A percentile compares a stretch with the other conserved stretches of the same genome.
Evolutionary conservation across 2,329 filamentous ascomycete genomes (phyloP).

Genomic region (Onygenales sp.): DNA sequence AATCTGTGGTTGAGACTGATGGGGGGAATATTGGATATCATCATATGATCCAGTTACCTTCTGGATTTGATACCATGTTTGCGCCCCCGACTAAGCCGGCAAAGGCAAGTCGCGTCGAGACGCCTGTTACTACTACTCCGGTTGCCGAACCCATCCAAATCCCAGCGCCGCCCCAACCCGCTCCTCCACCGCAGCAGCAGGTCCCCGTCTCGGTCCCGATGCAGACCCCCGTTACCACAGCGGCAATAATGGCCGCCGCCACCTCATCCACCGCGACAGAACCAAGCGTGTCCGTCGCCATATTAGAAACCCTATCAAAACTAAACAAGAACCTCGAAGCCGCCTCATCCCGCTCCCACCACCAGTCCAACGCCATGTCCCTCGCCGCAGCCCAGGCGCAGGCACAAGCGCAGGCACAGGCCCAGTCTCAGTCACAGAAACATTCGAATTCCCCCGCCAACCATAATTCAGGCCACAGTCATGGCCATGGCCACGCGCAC

Average conservation of each 20-base stretch:
- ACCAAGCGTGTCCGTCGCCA: conserved; percentile 21
- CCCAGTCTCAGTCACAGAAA: not conserved
- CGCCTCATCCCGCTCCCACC: conserved; percentile 14
- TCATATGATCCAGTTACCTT: conserved; percentile 22
- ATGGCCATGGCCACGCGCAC: not conserved
- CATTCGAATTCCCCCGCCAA: not conserved
- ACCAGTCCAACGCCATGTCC: conserved; percentile 15
- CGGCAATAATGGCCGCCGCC: not conserved
- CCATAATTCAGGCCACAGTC: not conserved
- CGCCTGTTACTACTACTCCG: not conserved
- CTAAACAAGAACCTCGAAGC: conserved; percentile 28
- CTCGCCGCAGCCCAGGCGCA: conserved; percentile 8
- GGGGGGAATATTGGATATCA: conserved; percentile 1
- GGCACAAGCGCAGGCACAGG: not conserved
- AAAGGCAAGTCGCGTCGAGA: not conserved
- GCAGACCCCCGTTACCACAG: conserved; percentile 6
- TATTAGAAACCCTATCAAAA: conserved; percentile 27
- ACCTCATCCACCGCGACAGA: conserved; percentile 11
- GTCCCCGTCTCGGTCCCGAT: conserved; percentile 1
- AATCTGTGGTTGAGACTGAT: conserved; percentile 7
- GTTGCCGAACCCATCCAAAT: conserved; percentile 1
- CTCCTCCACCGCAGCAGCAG: not conserved
- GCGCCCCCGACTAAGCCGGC: conserved; percentile 5
- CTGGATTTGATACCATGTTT: conserved; percentile 33
- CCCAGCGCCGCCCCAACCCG: not conserved